Percentiles rank a stretch among this genome's conserved stretches.
These are phyloP conservation scores for Pestalotiopsis sp. DNA, from an alignment of 2,329 filamentous ascomycete genomes.

Conservation along the genomic window DNA sequence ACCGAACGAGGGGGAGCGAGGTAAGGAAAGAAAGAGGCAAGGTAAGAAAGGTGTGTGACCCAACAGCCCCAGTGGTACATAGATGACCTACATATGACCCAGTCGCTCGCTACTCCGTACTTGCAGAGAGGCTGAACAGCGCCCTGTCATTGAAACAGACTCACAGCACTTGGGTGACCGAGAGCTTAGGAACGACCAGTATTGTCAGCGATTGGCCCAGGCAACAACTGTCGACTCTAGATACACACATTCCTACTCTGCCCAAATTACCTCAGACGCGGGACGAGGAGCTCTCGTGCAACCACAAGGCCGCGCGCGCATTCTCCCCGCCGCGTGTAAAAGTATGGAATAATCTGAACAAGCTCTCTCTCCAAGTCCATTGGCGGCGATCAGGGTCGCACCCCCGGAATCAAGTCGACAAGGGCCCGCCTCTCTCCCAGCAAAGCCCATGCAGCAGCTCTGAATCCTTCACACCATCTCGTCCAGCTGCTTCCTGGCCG, in stretches of 20 bases:
- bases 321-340: neutral
- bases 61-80: neutral
- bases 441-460: neutral
- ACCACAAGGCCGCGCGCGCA: neutral
- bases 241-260: no score
- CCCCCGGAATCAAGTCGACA: neutral
- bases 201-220: neutral
- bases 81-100: neutral
- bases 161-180: neutral
- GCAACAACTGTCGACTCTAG: neutral
- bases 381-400: constrained; percentile 3
- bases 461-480: neutral
- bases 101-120: neutral
- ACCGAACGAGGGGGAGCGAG: neutral
- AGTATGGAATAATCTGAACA: neutral
- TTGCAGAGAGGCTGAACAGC: constrained; percentile 14
- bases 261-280: no score
- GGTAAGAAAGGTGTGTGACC: neutral
- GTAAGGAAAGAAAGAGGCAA: neutral
- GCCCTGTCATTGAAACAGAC: neutral
- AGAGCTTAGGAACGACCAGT: neutral
- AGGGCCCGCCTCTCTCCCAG: neutral
- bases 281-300: neutral
- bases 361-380: neutral
- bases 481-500: no score